These are phyloP conservation scores for Ammopiptanthus mongolicus DNA, from an alignment of 306 rosid species.

Conservation along the genomic window DNA sequence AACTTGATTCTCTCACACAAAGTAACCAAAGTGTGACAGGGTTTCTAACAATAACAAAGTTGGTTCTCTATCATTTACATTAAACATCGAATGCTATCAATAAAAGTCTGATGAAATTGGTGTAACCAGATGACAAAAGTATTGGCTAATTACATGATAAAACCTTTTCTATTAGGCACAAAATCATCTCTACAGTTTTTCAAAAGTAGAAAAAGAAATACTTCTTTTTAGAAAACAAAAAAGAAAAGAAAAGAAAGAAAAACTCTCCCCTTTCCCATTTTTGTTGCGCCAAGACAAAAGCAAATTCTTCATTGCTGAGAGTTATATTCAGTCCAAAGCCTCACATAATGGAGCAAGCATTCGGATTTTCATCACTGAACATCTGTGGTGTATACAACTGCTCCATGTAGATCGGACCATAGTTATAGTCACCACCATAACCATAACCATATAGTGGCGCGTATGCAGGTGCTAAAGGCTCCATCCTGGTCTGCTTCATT, in stretches of 20 bases:
- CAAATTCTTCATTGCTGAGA: not conserved
- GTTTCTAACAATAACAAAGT: not conserved
- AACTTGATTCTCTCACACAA: not conserved
- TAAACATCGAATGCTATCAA: not conserved
- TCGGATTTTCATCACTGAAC: constrained; percentile 86
- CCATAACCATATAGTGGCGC: constrained; percentile 25
- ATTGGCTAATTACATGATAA: not conserved
- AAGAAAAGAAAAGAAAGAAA: not conserved
- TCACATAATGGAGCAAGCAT: constrained; percentile 76
- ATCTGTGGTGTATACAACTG: constrained; percentile 46
- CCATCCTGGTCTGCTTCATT: constrained; percentile 29
- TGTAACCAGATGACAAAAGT: not conserved
- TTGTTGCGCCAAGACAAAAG: not conserved
- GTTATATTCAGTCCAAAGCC: not conserved
- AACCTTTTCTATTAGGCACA: not conserved
- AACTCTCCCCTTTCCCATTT: not conserved
- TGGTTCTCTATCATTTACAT: not conserved
- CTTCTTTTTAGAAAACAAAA: no score
- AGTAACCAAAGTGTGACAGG: not conserved
- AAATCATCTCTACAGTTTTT: not conserved
- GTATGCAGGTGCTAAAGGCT: constrained; percentile 3
- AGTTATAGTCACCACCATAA: constrained; percentile 26
- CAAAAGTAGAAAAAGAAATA: not conserved
- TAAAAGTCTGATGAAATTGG: not conserved
- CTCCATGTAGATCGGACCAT: constrained; percentile 25